Percentiles rank a stretch among this genome's conserved stretches.
phyloP scores from a whole-genome alignment of 2,329 filamentous ascomycete species.

The Gnomoniopsis sp. region DNA sequence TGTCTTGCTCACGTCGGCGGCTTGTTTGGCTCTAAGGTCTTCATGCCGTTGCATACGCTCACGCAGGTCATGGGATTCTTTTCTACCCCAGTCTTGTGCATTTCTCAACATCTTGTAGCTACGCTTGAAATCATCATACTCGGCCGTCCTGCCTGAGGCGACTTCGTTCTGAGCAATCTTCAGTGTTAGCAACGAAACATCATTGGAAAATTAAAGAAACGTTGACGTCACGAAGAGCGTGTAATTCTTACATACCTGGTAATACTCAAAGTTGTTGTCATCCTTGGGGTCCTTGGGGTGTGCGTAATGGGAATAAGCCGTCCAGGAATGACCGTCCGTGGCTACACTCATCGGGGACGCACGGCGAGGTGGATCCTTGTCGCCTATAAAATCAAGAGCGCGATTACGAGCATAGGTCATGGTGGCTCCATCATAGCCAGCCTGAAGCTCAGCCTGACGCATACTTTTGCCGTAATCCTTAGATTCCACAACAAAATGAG shows the following conservation, averaged over 20 bases:
- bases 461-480: slow-evolving; percentile 17
- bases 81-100: slow-evolving; percentile 22
- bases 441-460: slow-evolving; percentile 19
- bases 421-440: slow-evolving; percentile 25
- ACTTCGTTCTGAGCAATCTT: slow-evolving; percentile 17
- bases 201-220: background rate
- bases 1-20: too few relatives aligned
- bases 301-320: slow-evolving; percentile 27
- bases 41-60: slow-evolving; percentile 21
- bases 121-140: slow-evolving; percentile 17
- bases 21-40: background rate
- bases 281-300: background rate
- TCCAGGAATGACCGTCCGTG: slow-evolving; percentile 24
- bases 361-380: slow-evolving; percentile 19
- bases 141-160: slow-evolving; percentile 16
- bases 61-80: slow-evolving; percentile 17
- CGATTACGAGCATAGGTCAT: slow-evolving; percentile 26
- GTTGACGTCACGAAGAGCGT: slow-evolving; percentile 1
- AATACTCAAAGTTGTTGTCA: background rate
- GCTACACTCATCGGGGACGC: slow-evolving; percentile 25
- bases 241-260: slow-evolving; percentile 13
- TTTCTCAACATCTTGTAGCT: slow-evolving; percentile 23
- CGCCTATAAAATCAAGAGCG: slow-evolving; percentile 22
- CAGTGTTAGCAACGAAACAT: too few relatives aligned
- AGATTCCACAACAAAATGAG: slow-evolving; percentile 27